Percentiles rank a stretch among this genome's conserved stretches.
These are phyloP conservation scores for Ceratobasidium theobromae DNA, from an alignment of 1,284 basidiomycete genomes.

Conservation along the genomic window DNA sequence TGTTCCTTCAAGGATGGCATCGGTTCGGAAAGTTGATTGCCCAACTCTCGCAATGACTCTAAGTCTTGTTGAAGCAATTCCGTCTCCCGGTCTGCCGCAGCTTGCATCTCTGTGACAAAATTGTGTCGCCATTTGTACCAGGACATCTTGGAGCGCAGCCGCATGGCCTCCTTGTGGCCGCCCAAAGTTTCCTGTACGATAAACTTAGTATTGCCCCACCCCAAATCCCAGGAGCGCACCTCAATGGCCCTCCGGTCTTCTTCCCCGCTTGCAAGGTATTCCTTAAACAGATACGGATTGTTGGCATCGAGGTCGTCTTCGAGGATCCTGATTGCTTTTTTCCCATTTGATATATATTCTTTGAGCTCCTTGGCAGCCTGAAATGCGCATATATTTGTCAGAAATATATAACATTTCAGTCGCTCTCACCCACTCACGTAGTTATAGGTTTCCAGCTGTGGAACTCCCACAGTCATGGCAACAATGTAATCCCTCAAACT, in stretches of 20 bases:
- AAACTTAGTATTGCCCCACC: background rate
- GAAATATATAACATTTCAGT: background rate
- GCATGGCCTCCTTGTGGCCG: constrained; percentile 28
- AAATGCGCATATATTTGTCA: background rate
- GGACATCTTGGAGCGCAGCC: constrained; percentile 38
- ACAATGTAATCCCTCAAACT: constrained; percentile 33
- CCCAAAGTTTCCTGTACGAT: constrained; percentile 11
- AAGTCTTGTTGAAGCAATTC: constrained; percentile 39
- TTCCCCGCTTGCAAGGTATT: constrained; percentile 48
- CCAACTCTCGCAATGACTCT: constrained; percentile 38
- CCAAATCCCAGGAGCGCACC: constrained; percentile 38
- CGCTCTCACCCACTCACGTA: constrained; percentile 29
- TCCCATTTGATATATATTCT: constrained; percentile 35
- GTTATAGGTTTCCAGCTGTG: constrained; percentile 34
- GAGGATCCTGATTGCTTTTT: constrained; percentile 40
- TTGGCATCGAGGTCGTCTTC: constrained; percentile 45
- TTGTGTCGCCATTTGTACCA: constrained; percentile 32
- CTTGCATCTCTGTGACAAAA: constrained; percentile 29
- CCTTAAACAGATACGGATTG: constrained; percentile 47
- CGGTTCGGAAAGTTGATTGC: constrained; percentile 38
- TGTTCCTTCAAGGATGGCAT: constrained; percentile 49
- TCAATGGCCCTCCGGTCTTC: constrained; percentile 48
- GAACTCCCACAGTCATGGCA: constrained; percentile 32
- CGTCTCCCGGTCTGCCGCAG: constrained; percentile 12
- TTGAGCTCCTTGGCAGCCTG: constrained; percentile 34